phyloP scores from a whole-genome alignment of 108 stramenopile genomes.

The Cyclotella baltica region DNA sequence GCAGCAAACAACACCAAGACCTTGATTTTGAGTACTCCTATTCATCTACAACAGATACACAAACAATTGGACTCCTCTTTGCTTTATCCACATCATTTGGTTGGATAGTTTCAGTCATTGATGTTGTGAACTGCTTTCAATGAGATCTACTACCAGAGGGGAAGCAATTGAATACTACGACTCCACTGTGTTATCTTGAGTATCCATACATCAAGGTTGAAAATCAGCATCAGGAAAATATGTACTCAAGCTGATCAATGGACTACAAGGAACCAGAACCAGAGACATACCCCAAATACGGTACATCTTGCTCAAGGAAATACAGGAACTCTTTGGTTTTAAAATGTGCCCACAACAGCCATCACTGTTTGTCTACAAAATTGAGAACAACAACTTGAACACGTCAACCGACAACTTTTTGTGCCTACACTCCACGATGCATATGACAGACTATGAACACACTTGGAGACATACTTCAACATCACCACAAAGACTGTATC shows the following conservation, averaged over 20 bases:
- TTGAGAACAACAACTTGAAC: too few relatives aligned
- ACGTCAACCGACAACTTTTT: too few relatives aligned
- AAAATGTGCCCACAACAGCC: too few relatives aligned
- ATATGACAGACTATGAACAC: background rate
- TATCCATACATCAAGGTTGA: background rate
- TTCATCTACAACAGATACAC: constrained; percentile 15
- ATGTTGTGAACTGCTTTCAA: constrained; percentile 26
- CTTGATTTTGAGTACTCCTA: constrained; percentile 17
- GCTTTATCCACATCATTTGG: background rate
- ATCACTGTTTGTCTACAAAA: too few relatives aligned
- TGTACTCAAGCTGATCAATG: constrained; percentile 8
- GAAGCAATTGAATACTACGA: background rate
- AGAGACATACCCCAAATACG: constrained; percentile 8
- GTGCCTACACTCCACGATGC: background rate
- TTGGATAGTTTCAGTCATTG: background rate
- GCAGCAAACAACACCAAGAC: constrained; percentile 17
- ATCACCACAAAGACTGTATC: background rate
- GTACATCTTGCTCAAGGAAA: constrained; percentile 22
- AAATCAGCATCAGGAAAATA: background rate
- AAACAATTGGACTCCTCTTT: background rate
- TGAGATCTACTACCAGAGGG: background rate
- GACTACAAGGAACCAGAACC: constrained; percentile 24
- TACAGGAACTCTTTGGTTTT: too few relatives aligned
- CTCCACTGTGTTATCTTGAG: constrained; percentile 2
- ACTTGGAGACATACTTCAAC: constrained; percentile 3